phyloP scores from a whole-genome alignment of 179 eudicot species.

The Silene coronaria region DNA sequence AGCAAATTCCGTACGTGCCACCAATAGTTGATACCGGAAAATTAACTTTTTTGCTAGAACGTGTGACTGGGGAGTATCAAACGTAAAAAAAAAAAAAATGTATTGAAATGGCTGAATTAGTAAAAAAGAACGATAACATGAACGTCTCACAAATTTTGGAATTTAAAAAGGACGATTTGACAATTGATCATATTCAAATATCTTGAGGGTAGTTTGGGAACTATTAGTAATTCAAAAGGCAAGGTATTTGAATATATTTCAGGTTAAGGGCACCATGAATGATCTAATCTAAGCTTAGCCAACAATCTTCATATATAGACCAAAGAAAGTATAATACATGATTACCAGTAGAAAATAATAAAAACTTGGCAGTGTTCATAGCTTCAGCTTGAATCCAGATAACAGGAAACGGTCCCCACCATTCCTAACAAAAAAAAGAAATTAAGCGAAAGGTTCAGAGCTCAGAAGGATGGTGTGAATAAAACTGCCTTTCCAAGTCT shows the following conservation, averaged over 20 bases:
- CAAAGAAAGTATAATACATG: not conserved
- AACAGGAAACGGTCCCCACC: not conserved
- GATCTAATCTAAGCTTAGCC: not conserved
- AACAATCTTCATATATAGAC: not conserved
- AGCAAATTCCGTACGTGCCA: too few species aligned
- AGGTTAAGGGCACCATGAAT: too few species aligned
- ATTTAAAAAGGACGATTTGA: not conserved
- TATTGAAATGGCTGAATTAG: not conserved
- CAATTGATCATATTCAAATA: not conserved
- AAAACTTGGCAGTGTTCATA: not conserved
- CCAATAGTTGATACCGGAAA: too few species aligned
- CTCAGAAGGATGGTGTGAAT: too few species aligned
- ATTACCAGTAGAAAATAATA: not conserved
- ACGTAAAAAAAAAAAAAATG: too few species aligned
- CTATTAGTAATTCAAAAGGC: too few species aligned
- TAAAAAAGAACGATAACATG: not conserved
- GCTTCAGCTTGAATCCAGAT: not conserved
- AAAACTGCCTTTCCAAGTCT: not conserved
- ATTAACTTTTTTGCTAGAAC: too few species aligned
- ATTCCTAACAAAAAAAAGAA: not conserved
- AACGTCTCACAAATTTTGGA: not conserved
- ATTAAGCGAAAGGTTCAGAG: too few species aligned
- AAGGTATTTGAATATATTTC: too few species aligned
- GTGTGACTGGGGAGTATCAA: not conserved
- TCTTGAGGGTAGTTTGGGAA: too few species aligned